phyloP scores from a whole-genome alignment of 2,329 filamentous ascomycete genomes.

The Curvularia sp. region DNA sequence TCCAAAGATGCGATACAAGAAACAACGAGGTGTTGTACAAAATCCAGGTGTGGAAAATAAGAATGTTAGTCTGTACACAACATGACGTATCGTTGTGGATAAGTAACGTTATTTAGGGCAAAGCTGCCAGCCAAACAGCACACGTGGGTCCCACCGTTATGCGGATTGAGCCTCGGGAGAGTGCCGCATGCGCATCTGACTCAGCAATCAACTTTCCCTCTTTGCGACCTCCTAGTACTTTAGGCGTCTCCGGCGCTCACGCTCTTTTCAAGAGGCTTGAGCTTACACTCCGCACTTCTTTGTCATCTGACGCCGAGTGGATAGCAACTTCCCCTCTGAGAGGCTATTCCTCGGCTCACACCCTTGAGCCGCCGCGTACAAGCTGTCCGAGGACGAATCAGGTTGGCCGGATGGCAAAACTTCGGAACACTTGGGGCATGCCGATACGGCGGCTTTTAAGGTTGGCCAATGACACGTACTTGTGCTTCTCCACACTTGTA shows the following conservation, averaged over 20 bases:
- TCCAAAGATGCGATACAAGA: not conserved
- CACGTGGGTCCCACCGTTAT: constrained; percentile 18
- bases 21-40: not conserved
- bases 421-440: constrained; percentile 20
- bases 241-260: not conserved
- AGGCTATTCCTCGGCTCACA: constrained; percentile 18
- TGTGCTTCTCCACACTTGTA: constrained; percentile 24
- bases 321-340: not conserved
- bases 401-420: constrained; percentile 25
- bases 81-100: constrained; percentile 21
- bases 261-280: not conserved
- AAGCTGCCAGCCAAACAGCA: constrained; percentile 16
- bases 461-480: constrained; percentile 19
- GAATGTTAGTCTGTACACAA: constrained; percentile 4
- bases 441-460: constrained; percentile 11
- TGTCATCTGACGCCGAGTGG: constrained; percentile 16
- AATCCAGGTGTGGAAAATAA: not conserved
- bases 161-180: constrained; percentile 21
- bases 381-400: constrained; percentile 13
- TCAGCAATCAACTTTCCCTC: constrained; percentile 1
- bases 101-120: not conserved
- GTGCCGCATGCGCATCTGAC: constrained; percentile 11
- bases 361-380: constrained; percentile 7
- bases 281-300: not conserved
- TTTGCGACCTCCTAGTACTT: not conserved